Conservation (phyloP, 192 early-diverging fungal species). For the Gorgonomyces haynaldii region DNA sequence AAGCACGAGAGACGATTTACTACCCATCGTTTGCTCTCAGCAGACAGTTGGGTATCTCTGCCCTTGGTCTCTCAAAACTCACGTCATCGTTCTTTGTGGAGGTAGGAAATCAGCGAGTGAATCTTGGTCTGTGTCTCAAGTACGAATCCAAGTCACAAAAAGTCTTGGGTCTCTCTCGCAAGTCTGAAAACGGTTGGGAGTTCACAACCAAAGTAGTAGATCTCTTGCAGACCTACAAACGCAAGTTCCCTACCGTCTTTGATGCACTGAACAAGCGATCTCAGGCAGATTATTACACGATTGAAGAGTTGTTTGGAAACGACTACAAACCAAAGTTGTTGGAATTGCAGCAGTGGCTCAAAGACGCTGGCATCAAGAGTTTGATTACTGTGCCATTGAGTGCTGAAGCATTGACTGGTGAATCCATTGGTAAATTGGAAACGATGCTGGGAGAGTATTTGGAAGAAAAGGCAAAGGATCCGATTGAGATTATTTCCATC, state of each 20-base stretch:
- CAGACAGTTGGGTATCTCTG: slow-evolving; percentile 49
- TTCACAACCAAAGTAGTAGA: slow-evolving; percentile 68
- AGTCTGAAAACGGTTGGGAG: slow-evolving; percentile 69
- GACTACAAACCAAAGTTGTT: slow-evolving; percentile 29
- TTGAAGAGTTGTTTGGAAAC: slow-evolving; percentile 48
- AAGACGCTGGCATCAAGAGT: slow-evolving; percentile 43
- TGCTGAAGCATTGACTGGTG: slow-evolving; percentile 53
- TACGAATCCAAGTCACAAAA: slow-evolving; percentile 80
- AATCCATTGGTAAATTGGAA: slow-evolving; percentile 49
- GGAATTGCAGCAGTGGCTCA: slow-evolving; percentile 56
- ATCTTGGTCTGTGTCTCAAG: slow-evolving; percentile 83
- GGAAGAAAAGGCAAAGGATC: slow-evolving; percentile 5
- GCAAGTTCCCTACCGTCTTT: slow-evolving; percentile 51
- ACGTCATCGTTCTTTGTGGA: slow-evolving; percentile 71
- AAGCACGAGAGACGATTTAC: slow-evolving; percentile 26
- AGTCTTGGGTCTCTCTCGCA: slow-evolving; percentile 78
- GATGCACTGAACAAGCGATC: slow-evolving; percentile 15
- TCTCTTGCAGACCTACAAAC: slow-evolving; percentile 61
- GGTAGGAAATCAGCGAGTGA: slow-evolving; percentile 41
- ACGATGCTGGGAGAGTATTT: slow-evolving; percentile 33
- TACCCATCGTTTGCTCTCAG: slow-evolving; percentile 55
- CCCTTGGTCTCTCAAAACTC: slow-evolving; percentile 68
- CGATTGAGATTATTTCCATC: slow-evolving; percentile 22
- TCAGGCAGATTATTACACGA: slow-evolving; percentile 43
- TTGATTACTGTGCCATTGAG: slow-evolving; percentile 53